These are phyloP conservation scores for Globisporangium canariense DNA, from an alignment of 352 stramenopile species.

Conservation along the genomic window DNA sequence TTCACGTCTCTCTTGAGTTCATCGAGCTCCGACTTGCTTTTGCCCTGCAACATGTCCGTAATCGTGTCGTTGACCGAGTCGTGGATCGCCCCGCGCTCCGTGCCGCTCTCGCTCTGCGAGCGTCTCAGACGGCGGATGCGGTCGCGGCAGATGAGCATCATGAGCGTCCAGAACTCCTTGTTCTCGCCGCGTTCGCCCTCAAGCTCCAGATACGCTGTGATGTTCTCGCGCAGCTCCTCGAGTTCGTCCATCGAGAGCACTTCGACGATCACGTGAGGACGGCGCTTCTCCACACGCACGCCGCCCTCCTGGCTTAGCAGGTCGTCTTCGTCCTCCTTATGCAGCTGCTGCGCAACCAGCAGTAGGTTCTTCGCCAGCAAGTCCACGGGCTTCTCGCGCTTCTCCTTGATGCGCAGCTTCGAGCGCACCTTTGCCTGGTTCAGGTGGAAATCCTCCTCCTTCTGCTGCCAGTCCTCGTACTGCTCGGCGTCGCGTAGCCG, in stretches of 20 bases:
- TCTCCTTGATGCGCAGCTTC: conserved; percentile 84
- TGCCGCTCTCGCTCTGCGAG: conserved; percentile 65
- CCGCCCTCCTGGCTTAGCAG: conserved; percentile 53
- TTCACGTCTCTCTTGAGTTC: conserved; percentile 61
- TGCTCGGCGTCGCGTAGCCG: conserved; percentile 94
- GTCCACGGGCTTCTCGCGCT: conserved; percentile 95
- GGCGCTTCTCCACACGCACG: conserved; percentile 80
- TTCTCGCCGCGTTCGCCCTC: conserved; percentile 64
- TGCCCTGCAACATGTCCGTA: conserved; percentile 86
- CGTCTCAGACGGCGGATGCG: conserved; percentile 52
- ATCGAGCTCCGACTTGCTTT: conserved; percentile 47
- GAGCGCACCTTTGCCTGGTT: conserved; percentile 91
- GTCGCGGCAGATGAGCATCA: conserved; percentile 78
- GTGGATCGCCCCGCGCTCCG: conserved; percentile 80
- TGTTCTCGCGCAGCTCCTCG: conserved; percentile 81
- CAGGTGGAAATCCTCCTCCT: conserved; percentile 98
- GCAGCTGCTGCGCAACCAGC: conserved; percentile 79
- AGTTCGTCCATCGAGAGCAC: conserved; percentile 82
- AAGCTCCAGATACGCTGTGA: conserved; percentile 90
- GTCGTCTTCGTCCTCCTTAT: conserved; percentile 79
- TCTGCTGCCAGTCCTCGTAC: conserved; percentile 97
- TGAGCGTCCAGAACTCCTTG: conserved; percentile 85
- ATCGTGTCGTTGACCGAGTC: conserved; percentile 86
- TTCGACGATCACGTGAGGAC: conserved; percentile 66
- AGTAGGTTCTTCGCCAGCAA: conserved; percentile 98